These are phyloP conservation scores for Krasilnikovozyma curviuscula DNA, from an alignment of 768 basidiomycete genomes.

Conservation along the genomic window DNA sequence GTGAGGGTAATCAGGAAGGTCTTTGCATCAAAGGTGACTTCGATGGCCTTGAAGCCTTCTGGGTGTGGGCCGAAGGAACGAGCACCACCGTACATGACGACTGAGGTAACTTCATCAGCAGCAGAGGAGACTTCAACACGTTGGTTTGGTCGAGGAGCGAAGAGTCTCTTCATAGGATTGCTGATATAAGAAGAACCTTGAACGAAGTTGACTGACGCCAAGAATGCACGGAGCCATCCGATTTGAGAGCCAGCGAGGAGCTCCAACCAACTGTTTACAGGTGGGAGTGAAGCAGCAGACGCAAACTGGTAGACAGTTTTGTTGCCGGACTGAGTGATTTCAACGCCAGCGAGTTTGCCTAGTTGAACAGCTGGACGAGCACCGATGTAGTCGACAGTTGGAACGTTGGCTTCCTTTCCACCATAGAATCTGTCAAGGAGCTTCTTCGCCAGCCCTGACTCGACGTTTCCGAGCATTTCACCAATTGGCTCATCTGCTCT, in stretches of 20 bases:
- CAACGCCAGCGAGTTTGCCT: constrained; percentile 26
- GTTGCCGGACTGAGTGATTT: constrained; percentile 36
- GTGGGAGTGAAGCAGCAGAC: constrained; percentile 32
- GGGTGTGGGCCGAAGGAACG: constrained; percentile 62
- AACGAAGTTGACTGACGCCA: constrained; percentile 62
- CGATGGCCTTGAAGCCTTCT: constrained; percentile 58
- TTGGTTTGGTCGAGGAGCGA: constrained; percentile 62
- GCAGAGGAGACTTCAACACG: constrained; percentile 43
- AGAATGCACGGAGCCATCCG: constrained; percentile 68
- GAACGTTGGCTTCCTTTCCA: constrained; percentile 55
- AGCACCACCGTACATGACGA: constrained; percentile 55
- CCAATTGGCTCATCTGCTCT: constrained; percentile 87
- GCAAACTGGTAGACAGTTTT: constrained; percentile 29
- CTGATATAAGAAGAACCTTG: constrained; percentile 70
- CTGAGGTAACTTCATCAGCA: constrained; percentile 34
- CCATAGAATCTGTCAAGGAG: constrained; percentile 59
- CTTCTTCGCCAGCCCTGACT: constrained; percentile 51
- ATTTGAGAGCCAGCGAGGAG: constrained; percentile 60
- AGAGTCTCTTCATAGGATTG: constrained; percentile 72
- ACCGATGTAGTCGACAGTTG: constrained; percentile 66
- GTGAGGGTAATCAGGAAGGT: constrained; percentile 46
- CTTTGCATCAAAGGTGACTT: constrained; percentile 41
- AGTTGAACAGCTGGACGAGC: constrained; percentile 31
- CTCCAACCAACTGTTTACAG: constrained; percentile 57
- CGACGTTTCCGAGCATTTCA: constrained; percentile 75